Conservation (phyloP, 768 basidiomycete genomes). For the Mycena pura region DNA sequence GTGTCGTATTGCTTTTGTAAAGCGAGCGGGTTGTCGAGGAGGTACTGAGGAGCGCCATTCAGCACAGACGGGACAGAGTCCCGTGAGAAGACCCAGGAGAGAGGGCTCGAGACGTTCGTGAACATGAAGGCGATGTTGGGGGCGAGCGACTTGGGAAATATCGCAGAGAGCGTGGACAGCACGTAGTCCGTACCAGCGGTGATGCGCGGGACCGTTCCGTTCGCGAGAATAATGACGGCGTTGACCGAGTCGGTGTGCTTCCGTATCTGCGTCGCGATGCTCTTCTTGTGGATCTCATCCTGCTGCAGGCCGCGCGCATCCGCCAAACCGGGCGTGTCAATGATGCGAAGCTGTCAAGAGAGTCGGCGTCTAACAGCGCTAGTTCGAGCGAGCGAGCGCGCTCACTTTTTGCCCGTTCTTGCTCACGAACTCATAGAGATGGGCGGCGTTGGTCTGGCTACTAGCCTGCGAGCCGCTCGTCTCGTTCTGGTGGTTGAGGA, state of each 20-base stretch:
- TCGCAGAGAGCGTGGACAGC: constrained; percentile 29
- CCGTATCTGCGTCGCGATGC: constrained; percentile 33
- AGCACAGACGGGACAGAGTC: constrained; percentile 27
- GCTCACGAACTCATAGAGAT: background rate
- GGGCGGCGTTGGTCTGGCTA: background rate
- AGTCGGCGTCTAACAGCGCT: too few species aligned
- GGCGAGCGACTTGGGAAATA: constrained; percentile 31
- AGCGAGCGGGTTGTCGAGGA: constrained; percentile 22
- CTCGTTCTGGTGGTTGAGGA: background rate
- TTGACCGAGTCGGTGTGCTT: constrained; percentile 26
- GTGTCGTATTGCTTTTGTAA: background rate
- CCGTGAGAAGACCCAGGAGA: constrained; percentile 26
- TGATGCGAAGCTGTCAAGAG: constrained; percentile 27
- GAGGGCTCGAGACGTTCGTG: constrained; percentile 25
- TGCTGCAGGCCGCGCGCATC: constrained; percentile 36
- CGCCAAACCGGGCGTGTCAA: constrained; percentile 38
- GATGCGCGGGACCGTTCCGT: constrained; percentile 33
- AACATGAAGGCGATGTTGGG: constrained; percentile 34
- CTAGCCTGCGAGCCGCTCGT: background rate
- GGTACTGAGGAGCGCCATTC: background rate
- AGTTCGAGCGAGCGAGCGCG: too few species aligned
- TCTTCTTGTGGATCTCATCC: constrained; percentile 33
- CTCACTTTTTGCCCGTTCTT: background rate
- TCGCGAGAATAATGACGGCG: constrained; percentile 38
- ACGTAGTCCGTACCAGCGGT: constrained; percentile 35